These are phyloP conservation scores for Phallus indusiatus DNA, from an alignment of 768 basidiomycete genomes.

Conservation along the genomic window DNA sequence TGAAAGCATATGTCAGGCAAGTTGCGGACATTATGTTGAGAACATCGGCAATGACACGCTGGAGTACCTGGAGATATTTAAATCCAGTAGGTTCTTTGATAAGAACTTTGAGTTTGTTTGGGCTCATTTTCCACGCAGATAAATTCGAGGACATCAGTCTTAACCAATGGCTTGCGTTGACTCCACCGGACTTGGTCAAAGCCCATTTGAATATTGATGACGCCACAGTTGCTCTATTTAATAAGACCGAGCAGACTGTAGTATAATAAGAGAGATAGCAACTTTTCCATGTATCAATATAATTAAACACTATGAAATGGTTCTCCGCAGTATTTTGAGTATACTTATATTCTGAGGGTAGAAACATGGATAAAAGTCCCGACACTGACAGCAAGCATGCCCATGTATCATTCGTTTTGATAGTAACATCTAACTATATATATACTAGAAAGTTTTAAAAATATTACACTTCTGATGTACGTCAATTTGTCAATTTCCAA, in stretches of 20 bases:
- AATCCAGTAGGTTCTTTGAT: constrained; percentile 28
- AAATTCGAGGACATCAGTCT: constrained; percentile 48
- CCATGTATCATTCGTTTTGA: too few species aligned
- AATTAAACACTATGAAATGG: not conserved
- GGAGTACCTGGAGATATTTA: constrained; percentile 53
- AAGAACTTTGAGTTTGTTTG: constrained; percentile 14
- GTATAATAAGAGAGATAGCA: constrained; percentile 21
- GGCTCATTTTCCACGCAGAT: constrained; percentile 20
- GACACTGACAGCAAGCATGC: too few species aligned
- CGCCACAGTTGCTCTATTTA: constrained; percentile 38
- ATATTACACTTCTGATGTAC: too few species aligned
- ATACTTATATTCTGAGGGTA: not conserved
- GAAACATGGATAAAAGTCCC: too few species aligned
- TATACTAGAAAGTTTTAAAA: too few species aligned
- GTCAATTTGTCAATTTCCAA: too few species aligned
- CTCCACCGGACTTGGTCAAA: constrained; percentile 48
- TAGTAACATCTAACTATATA: too few species aligned
- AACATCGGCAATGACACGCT: constrained; percentile 53
- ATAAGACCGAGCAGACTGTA: constrained; percentile 41
- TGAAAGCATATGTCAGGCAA: not conserved
- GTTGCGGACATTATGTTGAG: constrained; percentile 53
- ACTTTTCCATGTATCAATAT: not conserved
- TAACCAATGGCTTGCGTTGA: constrained; percentile 52
- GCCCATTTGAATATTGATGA: constrained; percentile 50
- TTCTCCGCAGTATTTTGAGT: not conserved